Percentiles rank a stretch among this genome's conserved stretches.
phyloP scores from a whole-genome alignment of 2,329 filamentous ascomycete genomes.

The Knufia petricola region DNA sequence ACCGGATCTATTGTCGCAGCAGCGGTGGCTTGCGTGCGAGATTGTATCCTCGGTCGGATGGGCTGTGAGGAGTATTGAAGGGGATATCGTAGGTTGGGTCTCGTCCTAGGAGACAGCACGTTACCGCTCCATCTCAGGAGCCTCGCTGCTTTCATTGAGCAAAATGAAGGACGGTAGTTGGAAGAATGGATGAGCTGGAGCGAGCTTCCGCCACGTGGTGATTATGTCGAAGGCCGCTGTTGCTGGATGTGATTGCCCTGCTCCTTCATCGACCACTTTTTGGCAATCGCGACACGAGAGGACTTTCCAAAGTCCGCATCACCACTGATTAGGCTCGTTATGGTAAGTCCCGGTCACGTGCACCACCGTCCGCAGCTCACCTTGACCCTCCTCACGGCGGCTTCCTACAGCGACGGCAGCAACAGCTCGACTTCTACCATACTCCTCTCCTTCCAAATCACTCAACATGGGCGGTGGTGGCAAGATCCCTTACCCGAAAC shows the following conservation, averaged over 20 bases:
- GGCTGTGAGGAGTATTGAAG: neutral
- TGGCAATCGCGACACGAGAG: constrained; percentile 21
- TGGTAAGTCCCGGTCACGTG: neutral
- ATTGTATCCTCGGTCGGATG: constrained; percentile 22
- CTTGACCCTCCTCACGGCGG: neutral
- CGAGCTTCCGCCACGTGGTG: neutral
- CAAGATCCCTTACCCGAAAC: constrained; percentile 69
- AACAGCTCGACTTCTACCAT: neutral
- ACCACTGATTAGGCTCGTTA: neutral
- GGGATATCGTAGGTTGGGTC: constrained; percentile 31
- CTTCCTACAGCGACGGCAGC: neutral
- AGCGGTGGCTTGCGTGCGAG: constrained; percentile 35
- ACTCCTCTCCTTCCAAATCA: neutral
- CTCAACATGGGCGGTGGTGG: constrained; percentile 61
- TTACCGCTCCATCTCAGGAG: constrained; percentile 44
- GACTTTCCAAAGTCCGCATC: constrained; percentile 7
- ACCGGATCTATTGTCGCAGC: constrained; percentile 24
- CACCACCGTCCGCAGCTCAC: neutral
- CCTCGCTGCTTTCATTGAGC: constrained; percentile 42
- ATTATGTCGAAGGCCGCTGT: neutral
- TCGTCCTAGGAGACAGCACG: constrained; percentile 39
- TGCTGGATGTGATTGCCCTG: constrained; percentile 9
- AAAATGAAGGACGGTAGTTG: neutral
- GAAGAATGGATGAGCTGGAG: neutral
- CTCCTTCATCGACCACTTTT: constrained; percentile 13